Conservation (phyloP, 2,329 filamentous ascomycete genomes). For the Arthrobotrys sphaeroides region DNA sequence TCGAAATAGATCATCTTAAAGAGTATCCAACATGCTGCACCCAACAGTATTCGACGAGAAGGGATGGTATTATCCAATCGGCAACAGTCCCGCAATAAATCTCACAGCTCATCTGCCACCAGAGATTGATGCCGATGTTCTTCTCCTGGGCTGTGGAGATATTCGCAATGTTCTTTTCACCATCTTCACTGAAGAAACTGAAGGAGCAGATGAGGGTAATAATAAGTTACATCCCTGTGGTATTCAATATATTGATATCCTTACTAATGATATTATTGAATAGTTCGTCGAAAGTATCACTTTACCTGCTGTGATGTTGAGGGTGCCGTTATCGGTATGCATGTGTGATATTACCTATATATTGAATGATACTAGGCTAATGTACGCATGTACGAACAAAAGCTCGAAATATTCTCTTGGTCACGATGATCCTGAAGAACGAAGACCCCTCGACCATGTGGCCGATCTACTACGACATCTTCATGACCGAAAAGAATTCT, state of each 20-base stretch:
- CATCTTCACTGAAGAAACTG: constrained; percentile 26
- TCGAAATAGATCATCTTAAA: too few relatives aligned
- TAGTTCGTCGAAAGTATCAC: constrained; percentile 62
- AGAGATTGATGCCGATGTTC: constrained; percentile 65
- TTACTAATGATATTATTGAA: neutral
- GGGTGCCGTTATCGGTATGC: constrained; percentile 57
- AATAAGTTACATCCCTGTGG: neutral
- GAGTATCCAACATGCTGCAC: constrained; percentile 52
- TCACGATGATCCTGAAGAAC: constrained; percentile 9
- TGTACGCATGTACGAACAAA: neutral
- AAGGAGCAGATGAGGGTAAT: neutral
- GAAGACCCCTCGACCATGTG: constrained; percentile 8
- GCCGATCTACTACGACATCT: constrained; percentile 36
- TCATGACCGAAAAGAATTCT: neutral
- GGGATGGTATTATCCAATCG: constrained; percentile 61
- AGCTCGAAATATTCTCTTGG: constrained; percentile 35
- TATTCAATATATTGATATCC: neutral
- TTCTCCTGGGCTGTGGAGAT: constrained; percentile 70
- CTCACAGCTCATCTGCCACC: constrained; percentile 65
- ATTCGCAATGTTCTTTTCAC: constrained; percentile 69
- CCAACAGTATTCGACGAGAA: constrained; percentile 30
- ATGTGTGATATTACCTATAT: too few relatives aligned
- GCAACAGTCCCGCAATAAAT: constrained; percentile 67
- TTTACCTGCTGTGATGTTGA: constrained; percentile 68
- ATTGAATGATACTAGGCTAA: too few relatives aligned